Evolutionary conservation across 345 rosid species (phyloP), one percentile per base, ranked within the genome.

Genomic region (Mercurialis annua): DNA sequence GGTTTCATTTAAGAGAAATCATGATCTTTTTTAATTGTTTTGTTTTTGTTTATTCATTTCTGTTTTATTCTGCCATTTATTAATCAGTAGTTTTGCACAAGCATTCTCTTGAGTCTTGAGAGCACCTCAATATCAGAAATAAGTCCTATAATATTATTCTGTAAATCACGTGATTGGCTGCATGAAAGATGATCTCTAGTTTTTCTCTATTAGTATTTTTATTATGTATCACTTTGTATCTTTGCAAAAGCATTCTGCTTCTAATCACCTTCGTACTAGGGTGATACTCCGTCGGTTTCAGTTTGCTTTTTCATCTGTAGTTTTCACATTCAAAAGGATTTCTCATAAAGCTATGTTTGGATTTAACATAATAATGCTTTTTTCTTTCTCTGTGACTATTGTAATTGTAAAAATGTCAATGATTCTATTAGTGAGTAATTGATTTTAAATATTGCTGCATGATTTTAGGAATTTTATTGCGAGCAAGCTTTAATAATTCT

Each of bases 1-100:
- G 82, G n/a, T 71, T 30, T 68, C 42, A 17, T 49, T 64, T 17
- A 17, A 29, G 31, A 21, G 17, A 55, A 61, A 53, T 63, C 31
- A 47, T 47, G 57, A 70, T 12, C 16, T 8, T 59, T 20, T n/a
- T 23, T 8, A 21, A 36, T 58, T 36, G 15, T 59, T 16, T 34
- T 34, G 2, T 11, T 36, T 2, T 40, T 24, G 2, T 63, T 46
- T 72, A 24, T 54, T 47, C 34, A 34, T 58, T 24, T 42, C 18
- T 62, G 52, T 42, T 42, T 36, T 9, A 3, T 36, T 36, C 9
- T 36, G 40, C 40, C 40, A 36, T 36, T 4, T 36, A 36, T 9
- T 9, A 34, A 34, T 34, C 9, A 34, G 9, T 9, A 34, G 40
- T 40, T 40, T 40, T 40, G 44, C 44, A 3, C 44, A 40, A 40